A percentile compares a stretch with the other conserved stretches of the same genome.
Evolutionary conservation across 805 yeast genomes (phyloP).

Genomic region (Candida dajiaensis): DNA sequence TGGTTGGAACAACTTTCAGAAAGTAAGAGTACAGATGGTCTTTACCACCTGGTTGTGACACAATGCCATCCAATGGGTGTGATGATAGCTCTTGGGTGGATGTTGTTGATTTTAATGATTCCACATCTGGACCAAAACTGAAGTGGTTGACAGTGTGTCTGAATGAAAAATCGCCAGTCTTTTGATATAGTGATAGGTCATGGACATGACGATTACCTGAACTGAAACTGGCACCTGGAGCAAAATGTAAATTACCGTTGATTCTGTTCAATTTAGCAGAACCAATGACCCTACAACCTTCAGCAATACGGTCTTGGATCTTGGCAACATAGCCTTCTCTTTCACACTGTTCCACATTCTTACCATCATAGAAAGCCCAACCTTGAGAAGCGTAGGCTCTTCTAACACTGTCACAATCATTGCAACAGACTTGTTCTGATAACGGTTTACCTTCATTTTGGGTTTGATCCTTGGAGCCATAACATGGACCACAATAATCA

Average conservation of each 20-base stretch:
- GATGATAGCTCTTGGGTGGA: conserved; percentile 36
- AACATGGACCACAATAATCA: conserved; percentile 83
- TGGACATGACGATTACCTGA: conserved; percentile 65
- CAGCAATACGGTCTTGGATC: conserved; percentile 52
- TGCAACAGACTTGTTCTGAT: conserved; percentile 62
- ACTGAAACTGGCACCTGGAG: conserved; percentile 81
- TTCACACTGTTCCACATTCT: conserved; percentile 85
- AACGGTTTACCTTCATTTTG: conserved; percentile 33
- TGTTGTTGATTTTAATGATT: conserved; percentile 17
- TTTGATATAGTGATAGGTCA: conserved; percentile 69
- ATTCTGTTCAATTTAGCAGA: conserved; percentile 75
- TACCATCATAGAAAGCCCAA: conserved; percentile 92
- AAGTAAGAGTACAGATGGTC: conserved; percentile 68
- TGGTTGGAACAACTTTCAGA: conserved; percentile 84
- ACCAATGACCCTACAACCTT: conserved; percentile 89
- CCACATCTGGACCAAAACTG: conserved; percentile 68
- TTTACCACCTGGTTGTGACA: conserved; percentile 39
- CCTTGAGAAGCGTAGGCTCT: conserved; percentile 68
- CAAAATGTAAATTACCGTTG: conserved; percentile 89
- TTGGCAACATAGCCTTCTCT: conserved; percentile 74
- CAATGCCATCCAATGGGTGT: conserved; percentile 62
- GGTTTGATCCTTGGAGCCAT: conserved; percentile 68
- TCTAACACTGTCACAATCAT: conserved; percentile 76
- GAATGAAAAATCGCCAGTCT: conserved; percentile 57
- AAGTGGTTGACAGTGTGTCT: conserved; percentile 75